A percentile compares a stretch with the other conserved stretches of the same genome.
phyloP scores from a whole-genome alignment of 176 grass and related monocot species.

The Aechmea fasciata region DNA sequence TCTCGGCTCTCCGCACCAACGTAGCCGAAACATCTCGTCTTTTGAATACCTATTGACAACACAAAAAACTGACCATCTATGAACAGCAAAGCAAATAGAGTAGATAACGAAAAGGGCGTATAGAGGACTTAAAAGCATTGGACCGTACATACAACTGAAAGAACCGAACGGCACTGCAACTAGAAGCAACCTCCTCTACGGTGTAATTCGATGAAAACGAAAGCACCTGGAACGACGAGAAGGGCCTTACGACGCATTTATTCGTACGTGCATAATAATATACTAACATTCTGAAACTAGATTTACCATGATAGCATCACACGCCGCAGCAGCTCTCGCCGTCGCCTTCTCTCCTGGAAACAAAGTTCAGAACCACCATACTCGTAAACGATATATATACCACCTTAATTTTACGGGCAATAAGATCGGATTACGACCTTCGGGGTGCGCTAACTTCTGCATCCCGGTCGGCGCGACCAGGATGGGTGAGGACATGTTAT shows the following conservation, averaged over 20 bases:
- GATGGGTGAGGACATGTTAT: slow-evolving; percentile 60
- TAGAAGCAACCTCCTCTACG: slow-evolving; percentile 74
- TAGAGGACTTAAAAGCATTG: not conserved
- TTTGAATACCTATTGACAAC: slow-evolving; percentile 51
- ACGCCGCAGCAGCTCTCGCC: slow-evolving; percentile 77
- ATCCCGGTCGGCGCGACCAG: slow-evolving; percentile 53
- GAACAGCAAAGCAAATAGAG: slow-evolving; percentile 5
- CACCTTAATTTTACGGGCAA: not conserved
- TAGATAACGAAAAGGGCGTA: not conserved
- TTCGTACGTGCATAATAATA: not conserved
- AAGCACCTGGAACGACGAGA: slow-evolving; percentile 41
- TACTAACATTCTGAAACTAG: not conserved
- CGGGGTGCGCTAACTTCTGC: slow-evolving; percentile 62
- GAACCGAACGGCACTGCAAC: slow-evolving; percentile 65
- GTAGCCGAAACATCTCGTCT: slow-evolving; percentile 51
- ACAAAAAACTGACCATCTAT: not conserved
- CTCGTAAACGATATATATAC: not conserved
- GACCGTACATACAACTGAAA: slow-evolving; percentile 87
- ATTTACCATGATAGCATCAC: slow-evolving; percentile 64
- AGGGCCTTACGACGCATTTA: slow-evolving; percentile 1
- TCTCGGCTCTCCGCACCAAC: slow-evolving; percentile 60
- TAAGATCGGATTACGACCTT: slow-evolving; percentile 32
- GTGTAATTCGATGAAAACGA: slow-evolving; percentile 59
- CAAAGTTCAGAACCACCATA: not conserved
- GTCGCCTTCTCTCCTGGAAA: slow-evolving; percentile 75